phyloP scores from a whole-genome alignment of 2,329 filamentous ascomycete genomes.

The Penicillium carneum region DNA sequence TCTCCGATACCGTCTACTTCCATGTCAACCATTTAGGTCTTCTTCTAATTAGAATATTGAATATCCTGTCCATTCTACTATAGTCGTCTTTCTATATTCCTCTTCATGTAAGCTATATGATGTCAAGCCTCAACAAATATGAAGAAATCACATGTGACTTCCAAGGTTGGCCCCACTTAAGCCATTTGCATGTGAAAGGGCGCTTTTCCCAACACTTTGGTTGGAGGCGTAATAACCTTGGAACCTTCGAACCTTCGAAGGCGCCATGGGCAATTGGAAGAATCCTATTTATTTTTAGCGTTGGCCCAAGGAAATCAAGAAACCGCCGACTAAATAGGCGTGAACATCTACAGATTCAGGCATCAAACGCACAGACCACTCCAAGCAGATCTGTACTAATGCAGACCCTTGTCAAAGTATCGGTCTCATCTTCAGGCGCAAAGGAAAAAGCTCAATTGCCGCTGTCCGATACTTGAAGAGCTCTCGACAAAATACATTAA shows the following conservation, averaged over 20 bases:
- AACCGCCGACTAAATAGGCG: neutral
- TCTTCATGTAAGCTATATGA: neutral
- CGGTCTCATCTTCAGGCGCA: neutral
- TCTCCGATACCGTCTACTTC: neutral
- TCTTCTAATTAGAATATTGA: neutral
- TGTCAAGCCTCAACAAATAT: neutral
- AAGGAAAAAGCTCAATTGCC: neutral
- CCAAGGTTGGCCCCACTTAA: neutral
- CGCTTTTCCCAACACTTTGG: conserved; percentile 17
- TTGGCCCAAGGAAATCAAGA: neutral
- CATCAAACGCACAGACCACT: neutral
- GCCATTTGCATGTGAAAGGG: conserved; percentile 18
- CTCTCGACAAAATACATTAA: neutral
- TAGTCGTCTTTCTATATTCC: neutral
- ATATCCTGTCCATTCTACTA: too few relatives aligned
- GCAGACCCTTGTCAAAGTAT: neutral
- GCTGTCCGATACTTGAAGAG: neutral
- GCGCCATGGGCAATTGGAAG: neutral
- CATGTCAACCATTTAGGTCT: neutral
- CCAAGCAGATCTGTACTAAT: neutral
- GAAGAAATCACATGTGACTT: conserved; percentile 1
- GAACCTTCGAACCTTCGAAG: neutral
- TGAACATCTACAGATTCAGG: neutral
- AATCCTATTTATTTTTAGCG: neutral
- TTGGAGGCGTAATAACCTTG: neutral